Conservation (phyloP, 768 basidiomycete species). For the Melanogaster broomeanus region DNA sequence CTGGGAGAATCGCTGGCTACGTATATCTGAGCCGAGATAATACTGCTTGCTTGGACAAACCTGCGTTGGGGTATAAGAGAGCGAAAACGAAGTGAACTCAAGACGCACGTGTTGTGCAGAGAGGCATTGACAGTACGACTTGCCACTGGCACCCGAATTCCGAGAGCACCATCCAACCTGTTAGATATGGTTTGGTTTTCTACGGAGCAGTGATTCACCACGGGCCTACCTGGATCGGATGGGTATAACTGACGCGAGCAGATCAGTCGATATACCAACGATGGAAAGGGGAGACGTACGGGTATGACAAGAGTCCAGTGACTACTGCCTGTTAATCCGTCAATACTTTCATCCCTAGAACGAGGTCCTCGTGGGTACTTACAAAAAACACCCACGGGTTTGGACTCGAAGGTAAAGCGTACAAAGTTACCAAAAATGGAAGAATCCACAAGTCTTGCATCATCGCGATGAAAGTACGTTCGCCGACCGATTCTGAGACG, state of each 20-base stretch:
- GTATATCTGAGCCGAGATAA: conserved; percentile 60
- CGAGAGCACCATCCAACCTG: conserved; percentile 60
- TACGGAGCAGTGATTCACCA: neutral
- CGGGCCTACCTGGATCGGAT: conserved; percentile 46
- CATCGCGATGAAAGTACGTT: conserved; percentile 56
- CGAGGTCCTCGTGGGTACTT: conserved; percentile 8
- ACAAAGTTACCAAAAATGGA: conserved; percentile 60
- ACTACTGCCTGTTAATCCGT: conserved; percentile 36
- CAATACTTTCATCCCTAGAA: neutral
- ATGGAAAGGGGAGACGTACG: conserved; percentile 26
- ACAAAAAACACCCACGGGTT: conserved; percentile 59
- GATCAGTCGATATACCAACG: neutral
- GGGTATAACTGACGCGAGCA: conserved; percentile 39
- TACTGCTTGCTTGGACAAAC: conserved; percentile 44
- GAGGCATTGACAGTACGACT: conserved; percentile 62
- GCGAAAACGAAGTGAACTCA: neutral
- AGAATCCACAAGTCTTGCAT: conserved; percentile 59
- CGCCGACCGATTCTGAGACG: conserved; percentile 53
- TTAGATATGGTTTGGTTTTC: neutral
- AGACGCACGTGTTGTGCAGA: conserved; percentile 52
- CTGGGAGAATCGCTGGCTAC: conserved; percentile 55
- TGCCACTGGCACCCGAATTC: conserved; percentile 59
- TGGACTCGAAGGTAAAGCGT: conserved; percentile 46
- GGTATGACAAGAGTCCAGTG: conserved; percentile 47
- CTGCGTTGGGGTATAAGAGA: conserved; percentile 8